A percentile compares a stretch with the other conserved stretches of the same genome.
phyloP scores from a whole-genome alignment of 768 basidiomycete species.

The Termitomyces bulborhizus region DNA sequence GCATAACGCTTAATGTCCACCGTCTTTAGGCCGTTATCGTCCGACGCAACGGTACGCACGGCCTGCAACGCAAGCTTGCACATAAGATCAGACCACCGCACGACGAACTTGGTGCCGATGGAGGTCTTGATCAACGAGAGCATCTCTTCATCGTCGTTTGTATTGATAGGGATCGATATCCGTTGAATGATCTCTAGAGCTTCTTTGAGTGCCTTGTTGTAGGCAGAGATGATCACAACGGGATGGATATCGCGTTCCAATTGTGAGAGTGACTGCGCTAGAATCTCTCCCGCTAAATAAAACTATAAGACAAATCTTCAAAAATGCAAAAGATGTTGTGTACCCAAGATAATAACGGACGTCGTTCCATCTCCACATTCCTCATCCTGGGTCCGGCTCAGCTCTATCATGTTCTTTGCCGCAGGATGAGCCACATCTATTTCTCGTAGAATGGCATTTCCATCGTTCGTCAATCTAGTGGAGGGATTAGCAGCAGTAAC shows the following conservation, averaged over 20 bases:
- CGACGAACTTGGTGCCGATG: slow-evolving; percentile 97
- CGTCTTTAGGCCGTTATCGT: slow-evolving; percentile 72
- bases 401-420: slow-evolving; percentile 99
- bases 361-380: slow-evolving; percentile 99
- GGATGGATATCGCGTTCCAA: slow-evolving; percentile 98
- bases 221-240: slow-evolving; percentile 97
- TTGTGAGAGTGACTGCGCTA: slow-evolving; percentile 89
- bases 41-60: slow-evolving; percentile 80
- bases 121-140: slow-evolving; percentile 95
- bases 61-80: slow-evolving; percentile 91
- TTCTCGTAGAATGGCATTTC: slow-evolving; percentile 97
- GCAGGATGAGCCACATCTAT: slow-evolving; percentile 99
- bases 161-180: slow-evolving; percentile 89
- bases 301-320: neutral
- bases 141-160: slow-evolving; percentile 83
- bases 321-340: slow-evolving; percentile 12
- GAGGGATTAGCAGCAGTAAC: neutral
- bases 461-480: slow-evolving; percentile 88
- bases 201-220: slow-evolving; percentile 93
- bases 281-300: slow-evolving; percentile 79
- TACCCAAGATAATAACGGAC: slow-evolving; percentile 95
- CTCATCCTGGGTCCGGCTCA: slow-evolving; percentile 96
- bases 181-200: slow-evolving; percentile 83
- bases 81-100: slow-evolving; percentile 97
- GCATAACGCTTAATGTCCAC: slow-evolving; percentile 99